phyloP scores from a whole-genome alignment of 1,284 basidiomycete genomes.

The Dichomitus squalens region DNA sequence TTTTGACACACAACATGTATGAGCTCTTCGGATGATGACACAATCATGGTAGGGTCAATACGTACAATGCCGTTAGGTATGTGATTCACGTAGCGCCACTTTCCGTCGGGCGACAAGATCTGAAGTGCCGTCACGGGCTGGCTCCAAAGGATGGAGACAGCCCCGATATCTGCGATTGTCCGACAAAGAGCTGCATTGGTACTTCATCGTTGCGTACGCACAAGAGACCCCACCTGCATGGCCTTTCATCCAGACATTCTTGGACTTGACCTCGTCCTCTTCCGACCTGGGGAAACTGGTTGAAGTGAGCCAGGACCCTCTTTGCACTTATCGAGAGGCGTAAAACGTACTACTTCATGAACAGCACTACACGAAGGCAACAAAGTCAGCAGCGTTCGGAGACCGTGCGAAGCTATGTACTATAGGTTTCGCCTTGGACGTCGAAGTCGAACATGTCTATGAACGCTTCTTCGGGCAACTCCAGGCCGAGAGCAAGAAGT shows the following conservation, averaged over 20 bases:
- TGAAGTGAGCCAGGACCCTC: background rate
- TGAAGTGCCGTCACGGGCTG: constrained; percentile 50
- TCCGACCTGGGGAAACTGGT: constrained; percentile 34
- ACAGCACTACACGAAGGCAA: constrained; percentile 22
- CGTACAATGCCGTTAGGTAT: constrained; percentile 58
- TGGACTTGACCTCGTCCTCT: constrained; percentile 55
- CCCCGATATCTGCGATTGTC: constrained; percentile 47
- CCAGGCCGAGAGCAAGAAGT: constrained; percentile 31
- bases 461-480: constrained; percentile 37
- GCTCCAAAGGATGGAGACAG: constrained; percentile 56
- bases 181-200: no score
- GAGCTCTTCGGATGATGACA: no score
- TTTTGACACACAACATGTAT: background rate
- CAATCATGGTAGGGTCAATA: background rate
- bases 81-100: constrained; percentile 62
- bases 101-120: constrained; percentile 50
- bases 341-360: constrained; percentile 39
- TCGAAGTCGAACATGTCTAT: constrained; percentile 40
- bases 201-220: background rate
- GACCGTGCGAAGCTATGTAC: constrained; percentile 23
- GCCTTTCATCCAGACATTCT: constrained; percentile 64
- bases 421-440: constrained; percentile 26
- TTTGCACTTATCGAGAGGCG: background rate
- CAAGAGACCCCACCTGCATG: constrained; percentile 3
- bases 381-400: no score